Base-by-base conservation (phyloP, 2,329 filamentous ascomycete genomes). In the Fusarium cicatricum region DNA sequence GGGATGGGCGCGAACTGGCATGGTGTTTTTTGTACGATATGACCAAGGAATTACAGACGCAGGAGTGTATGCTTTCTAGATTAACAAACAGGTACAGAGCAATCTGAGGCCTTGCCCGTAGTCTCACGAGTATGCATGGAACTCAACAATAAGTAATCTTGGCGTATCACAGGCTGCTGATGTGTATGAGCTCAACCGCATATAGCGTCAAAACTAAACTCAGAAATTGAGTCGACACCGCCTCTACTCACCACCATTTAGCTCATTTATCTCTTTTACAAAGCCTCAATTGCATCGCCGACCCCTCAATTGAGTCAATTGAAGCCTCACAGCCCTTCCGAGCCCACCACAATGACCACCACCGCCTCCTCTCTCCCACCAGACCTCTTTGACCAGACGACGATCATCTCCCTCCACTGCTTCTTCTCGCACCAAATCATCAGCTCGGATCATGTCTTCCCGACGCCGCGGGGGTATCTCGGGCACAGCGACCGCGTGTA, bases 321-420 rank as follows among this genome's bases (percentile, higher is more conserved):
- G n/a, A 23, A 33, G 14, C 11, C 14, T 3, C 23, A 10, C 9
- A 26, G 6, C 11, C 19, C 23, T 14, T 11, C 16, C 32, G 19
- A 43, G n/a, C 11, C 19, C 10, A 17, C 26, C 38, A 15, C 9
- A 38, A 66, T 66, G 61, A 39, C 53, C n/a, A 21, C 49, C 28
- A 53, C 60, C 19, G 44, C 52, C 31, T 71, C 68, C 2, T 67
- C 70, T 26, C 77, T 83, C 7, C 82, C 83, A 2, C 78, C 80
- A 4, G 82, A 86, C 62, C 71, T 87, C 28, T 85, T 87, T 70
- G 86, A 89, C 70, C 72, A 74, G 48, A 86, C 82, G 2, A 88
- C 85, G 14, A 77, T 88, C 58, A 68, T 83, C 60, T 88, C 85
- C 33, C 82, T 88, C 39, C 91, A 96, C 78, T 96, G 91, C 80